A percentile compares a stretch with the other conserved stretches of the same genome.
phyloP scores from a whole-genome alignment of 2,329 filamentous ascomycete genomes.

The Colletotrichum cereale region DNA sequence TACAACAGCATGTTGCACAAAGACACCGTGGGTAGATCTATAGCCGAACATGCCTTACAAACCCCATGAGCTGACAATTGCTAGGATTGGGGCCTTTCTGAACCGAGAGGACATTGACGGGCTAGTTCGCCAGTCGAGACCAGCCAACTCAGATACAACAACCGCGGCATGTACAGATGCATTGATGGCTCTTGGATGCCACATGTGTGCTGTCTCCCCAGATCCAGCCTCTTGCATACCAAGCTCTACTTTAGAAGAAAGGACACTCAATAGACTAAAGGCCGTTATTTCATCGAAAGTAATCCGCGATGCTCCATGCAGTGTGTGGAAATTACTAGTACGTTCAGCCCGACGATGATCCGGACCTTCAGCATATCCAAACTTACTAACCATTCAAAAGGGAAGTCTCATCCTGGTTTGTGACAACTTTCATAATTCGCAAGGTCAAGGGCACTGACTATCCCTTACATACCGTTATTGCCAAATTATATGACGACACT shows the following conservation, averaged over 20 bases:
- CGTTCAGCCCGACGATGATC: background rate
- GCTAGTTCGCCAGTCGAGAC: background rate
- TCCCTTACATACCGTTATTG: background rate
- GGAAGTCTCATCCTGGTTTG: background rate
- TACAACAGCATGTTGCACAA: no score
- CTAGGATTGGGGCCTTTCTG: background rate
- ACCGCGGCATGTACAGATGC: background rate
- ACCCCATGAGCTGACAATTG: background rate
- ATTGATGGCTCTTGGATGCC: background rate
- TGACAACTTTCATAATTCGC: background rate
- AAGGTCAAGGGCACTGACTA: background rate
- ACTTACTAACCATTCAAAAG: background rate
- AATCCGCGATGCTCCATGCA: background rate
- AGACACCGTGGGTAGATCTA: no score
- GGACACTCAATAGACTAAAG: background rate
- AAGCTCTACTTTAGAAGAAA: background rate
- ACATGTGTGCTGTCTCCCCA: background rate
- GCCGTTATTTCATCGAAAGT: background rate
- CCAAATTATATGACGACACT: background rate
- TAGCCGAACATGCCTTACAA: no score
- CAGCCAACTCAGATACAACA: background rate
- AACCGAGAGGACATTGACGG: background rate
- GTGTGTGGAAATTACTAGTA: background rate
- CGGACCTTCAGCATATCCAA: background rate
- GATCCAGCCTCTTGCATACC: no score